Base-by-base conservation (phyloP, 345 rosid species). In the Populus pruinosa region DNA sequence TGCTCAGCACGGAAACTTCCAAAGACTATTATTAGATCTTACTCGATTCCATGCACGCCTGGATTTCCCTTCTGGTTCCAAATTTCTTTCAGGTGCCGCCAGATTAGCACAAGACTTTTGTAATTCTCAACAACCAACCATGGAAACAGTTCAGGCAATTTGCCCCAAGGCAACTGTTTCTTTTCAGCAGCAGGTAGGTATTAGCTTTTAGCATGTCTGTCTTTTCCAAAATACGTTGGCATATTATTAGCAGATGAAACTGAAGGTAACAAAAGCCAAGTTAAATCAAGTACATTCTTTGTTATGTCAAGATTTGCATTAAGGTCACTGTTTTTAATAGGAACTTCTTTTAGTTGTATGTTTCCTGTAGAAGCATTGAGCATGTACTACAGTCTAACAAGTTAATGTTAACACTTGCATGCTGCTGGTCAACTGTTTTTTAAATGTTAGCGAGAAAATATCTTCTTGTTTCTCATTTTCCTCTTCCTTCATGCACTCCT, bases 1-100 rank as follows among this genome's bases (percentile, higher is more conserved):
- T 33, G 99, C 98, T 73, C 99, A 92, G 78, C 88, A 88, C 50
- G 99, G 99, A 73, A 91, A 82, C 81, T 93, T 93, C 83, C 99
- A 91, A 72, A 90, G 87, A 81, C 79, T 79, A 25, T 88, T 91
- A 86, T 82, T 86, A 16, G 98, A 96, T 86, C 98, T 93, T 80
- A 92, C 94, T 49, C 87, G 95, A 72, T 82, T 87, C 80, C 93
- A 89, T 43, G 84, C 86, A 81, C 90, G 87, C 81, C 71, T 93
- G 72, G 94, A 93, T 86, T 87, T 92, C 75, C 96, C 94, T 65
- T 90, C 93, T 66, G 97, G 98, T 74, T 81, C 86, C 67, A 92
- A 85, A 76, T 89, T 93, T 75, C 85, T 93, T 80, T 78, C 84
- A 20, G 92, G 91, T 35, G 91, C 92, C 61, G 77, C 85, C 38